Conservation (phyloP, 2,329 filamentous ascomycete species). For the Botrytis aclada region DNA sequence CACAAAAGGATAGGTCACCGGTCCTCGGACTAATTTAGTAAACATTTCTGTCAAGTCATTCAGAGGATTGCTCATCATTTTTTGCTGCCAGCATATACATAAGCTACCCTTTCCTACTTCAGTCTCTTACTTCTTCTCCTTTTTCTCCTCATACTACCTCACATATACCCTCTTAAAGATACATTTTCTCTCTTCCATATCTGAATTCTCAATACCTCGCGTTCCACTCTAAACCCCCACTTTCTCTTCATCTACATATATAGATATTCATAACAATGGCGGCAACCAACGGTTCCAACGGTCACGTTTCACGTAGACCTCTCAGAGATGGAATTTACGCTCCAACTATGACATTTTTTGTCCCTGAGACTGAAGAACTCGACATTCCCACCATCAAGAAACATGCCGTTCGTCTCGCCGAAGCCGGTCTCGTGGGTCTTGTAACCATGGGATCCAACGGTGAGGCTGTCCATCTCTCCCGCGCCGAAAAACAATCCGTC, state of each 20-base stretch:
- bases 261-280: conserved; percentile 20
- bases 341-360: conserved; percentile 88
- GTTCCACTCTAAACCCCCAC: neutral
- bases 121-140: neutral
- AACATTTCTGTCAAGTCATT: neutral
- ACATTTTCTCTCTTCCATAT: neutral
- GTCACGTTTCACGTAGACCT: conserved; percentile 44
- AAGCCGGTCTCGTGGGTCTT: conserved; percentile 75
- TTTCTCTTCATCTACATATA: neutral
- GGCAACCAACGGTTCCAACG: conserved; percentile 17
- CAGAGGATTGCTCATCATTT: neutral
- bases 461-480: conserved; percentile 80
- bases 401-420: conserved; percentile 74
- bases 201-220: neutral
- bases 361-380: conserved; percentile 78
- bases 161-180: neutral
- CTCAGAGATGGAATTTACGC: conserved; percentile 82
- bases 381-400: conserved; percentile 76
- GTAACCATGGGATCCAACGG: conserved; percentile 90
- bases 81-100: conserved; percentile 7
- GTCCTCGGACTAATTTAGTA: conserved; percentile 10
- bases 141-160: neutral
- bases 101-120: neutral
- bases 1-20: neutral
- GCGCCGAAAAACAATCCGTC: conserved; percentile 71